Evolutionary conservation across 768 basidiomycete species (phyloP), one percentile per base, ranked within the genome.

Genomic region (Hemileccinum impolitum): DNA sequence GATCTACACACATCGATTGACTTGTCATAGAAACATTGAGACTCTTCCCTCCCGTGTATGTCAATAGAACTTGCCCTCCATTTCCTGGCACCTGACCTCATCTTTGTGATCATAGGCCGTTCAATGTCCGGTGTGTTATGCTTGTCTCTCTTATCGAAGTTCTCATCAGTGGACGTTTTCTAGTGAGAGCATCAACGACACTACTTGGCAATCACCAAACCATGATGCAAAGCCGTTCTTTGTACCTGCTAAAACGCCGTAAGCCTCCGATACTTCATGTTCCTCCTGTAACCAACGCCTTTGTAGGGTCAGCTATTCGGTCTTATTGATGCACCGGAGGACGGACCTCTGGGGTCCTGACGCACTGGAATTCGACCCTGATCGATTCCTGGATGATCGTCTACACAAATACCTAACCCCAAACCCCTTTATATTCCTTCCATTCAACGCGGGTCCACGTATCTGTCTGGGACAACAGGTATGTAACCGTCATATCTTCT

Each of bases 351-450:
- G 71, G 71, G 71, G 71, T 2, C 69, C 71, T 3, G 71, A 72
- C 32, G 65, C 65, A 12, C 47, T 59, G 17, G 55, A 58, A 19
- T 74, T 74, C 42, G 72, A 75, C 35, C 72, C 73, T 2, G 69
- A 74, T 38, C 63, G 73, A 12, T 74, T 72, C 63, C 57, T 73
- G 11, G 73, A 74, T 30, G 63, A 61, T 11, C 57, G 74, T 19
- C 48, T 72, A 19, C 57, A 38, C 32, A 65, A 59, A 51, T 67
- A 71, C 47, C 54, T 75, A 10, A 64, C 54, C 8, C 64, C 71
- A 1, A 75, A 74, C 39, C 72, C 72, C 0, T 75, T 59, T 50
- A 70, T 72, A 50, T 75, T 75, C 51, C 53, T 74, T 15, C 74
- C 72, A 1, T 73, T 73, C 45, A 73, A 74, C 28, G 71, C 72